Conservation (phyloP, 1,139 yeast genomes). For the Meyerozyma elateridarum region DNA sequence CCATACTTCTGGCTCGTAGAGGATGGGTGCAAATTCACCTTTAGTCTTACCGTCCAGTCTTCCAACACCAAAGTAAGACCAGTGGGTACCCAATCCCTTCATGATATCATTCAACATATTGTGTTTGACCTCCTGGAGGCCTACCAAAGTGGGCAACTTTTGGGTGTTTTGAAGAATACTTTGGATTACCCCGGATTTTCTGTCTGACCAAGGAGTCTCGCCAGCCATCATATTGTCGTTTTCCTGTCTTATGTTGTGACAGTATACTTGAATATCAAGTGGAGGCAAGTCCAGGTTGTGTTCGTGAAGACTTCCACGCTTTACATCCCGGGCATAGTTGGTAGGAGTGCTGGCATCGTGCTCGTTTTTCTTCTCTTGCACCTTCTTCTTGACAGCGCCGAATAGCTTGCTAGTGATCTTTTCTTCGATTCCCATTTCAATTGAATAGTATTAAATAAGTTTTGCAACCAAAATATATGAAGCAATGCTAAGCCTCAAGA, state of each 20-base stretch:
- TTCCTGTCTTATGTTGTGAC: conserved; percentile 52
- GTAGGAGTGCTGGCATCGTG: not conserved
- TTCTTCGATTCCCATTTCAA: conserved; percentile 8
- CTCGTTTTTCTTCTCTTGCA: conserved; percentile 6
- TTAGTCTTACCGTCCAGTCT: conserved; percentile 38
- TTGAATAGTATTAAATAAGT: no score
- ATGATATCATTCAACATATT: conserved; percentile 48
- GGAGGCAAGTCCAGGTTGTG: conserved; percentile 11
- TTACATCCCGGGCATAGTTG: conserved; percentile 3
- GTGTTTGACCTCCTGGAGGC: conserved; percentile 53
- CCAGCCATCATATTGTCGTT: conserved; percentile 23
- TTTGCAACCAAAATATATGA: no score
- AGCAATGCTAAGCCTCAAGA: no score
- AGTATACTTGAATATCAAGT: conserved; percentile 38
- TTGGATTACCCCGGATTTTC: conserved; percentile 33
- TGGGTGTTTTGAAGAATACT: conserved; percentile 35
- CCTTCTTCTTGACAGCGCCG: conserved; percentile 8
- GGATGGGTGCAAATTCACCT: conserved; percentile 46
- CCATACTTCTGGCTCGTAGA: conserved; percentile 35
- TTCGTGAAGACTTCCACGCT: conserved; percentile 7
- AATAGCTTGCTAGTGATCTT: conserved; percentile 8
- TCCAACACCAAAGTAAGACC: conserved; percentile 46
- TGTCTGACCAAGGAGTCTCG: conserved; percentile 42
- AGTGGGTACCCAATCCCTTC: conserved; percentile 26
- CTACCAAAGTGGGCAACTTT: conserved; percentile 33